Percentiles rank a stretch among this genome's conserved stretches.
Conservation (phyloP, 495 filamentous ascomycete genomes). For the Pyronema domesticum region DNA sequence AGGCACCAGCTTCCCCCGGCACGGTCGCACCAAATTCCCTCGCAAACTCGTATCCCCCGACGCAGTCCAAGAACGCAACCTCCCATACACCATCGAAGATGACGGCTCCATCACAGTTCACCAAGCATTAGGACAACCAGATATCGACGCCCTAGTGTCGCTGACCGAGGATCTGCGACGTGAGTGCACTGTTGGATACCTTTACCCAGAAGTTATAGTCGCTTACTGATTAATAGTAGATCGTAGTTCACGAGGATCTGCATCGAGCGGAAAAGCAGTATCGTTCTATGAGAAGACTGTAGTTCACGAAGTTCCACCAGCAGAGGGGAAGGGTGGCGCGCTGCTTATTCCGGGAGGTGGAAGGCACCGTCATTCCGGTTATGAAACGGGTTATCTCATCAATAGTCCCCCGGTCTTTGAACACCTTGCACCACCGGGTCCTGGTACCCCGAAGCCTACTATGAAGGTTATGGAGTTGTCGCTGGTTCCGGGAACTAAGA, state of each 20-base stretch:
- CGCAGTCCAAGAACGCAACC: constrained; percentile 15
- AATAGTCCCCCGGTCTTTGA: constrained; percentile 2
- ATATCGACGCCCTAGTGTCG: constrained; percentile 22
- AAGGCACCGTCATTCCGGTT: neutral
- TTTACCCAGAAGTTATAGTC: neutral
- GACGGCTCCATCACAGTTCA: constrained; percentile 17
- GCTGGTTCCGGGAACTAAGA: neutral
- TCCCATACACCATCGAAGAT: constrained; percentile 18
- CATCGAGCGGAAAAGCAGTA: constrained; percentile 16
- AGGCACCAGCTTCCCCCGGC: constrained; percentile 6
- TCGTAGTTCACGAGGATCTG: constrained; percentile 6
- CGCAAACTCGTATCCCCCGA: constrained; percentile 18
- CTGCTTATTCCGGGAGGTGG: neutral
- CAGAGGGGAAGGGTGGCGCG: constrained; percentile 3
- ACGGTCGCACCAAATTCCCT: constrained; percentile 21
- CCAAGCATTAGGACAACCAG: constrained; percentile 15
- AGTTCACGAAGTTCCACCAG: constrained; percentile 14
- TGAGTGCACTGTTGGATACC: constrained; percentile 11
- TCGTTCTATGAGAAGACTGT: constrained; percentile 16
- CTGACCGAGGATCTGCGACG: constrained; percentile 22
- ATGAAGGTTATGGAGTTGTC: neutral
- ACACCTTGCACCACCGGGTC: neutral
- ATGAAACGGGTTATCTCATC: neutral
- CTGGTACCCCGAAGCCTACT: neutral
- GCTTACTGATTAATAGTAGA: neutral